A percentile compares a stretch with the other conserved stretches of the same genome.
Conservation (phyloP, 306 rosid species). For the Lupinus albus region DNA sequence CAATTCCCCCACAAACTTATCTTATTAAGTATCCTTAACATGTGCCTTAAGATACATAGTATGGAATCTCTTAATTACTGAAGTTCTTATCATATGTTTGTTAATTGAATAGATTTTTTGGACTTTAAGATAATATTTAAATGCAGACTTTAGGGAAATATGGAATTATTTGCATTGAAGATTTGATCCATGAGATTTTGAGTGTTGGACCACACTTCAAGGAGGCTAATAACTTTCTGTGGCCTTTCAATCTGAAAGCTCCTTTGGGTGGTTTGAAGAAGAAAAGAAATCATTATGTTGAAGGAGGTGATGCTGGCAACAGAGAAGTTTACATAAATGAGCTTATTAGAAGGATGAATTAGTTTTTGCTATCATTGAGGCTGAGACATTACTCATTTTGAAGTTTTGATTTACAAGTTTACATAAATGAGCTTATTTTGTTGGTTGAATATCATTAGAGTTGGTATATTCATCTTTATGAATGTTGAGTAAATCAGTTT, state of each 20-base stretch:
- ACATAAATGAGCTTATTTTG: too few species aligned
- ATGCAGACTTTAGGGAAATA: constrained; percentile 69
- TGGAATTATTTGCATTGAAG: constrained; percentile 73
- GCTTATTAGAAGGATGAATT: constrained; percentile 83
- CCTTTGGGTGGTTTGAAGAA: constrained; percentile 76
- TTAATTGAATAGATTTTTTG: too few species aligned
- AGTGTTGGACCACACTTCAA: constrained; percentile 82
- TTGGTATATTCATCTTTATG: too few species aligned
- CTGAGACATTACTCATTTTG: constrained; percentile 1
- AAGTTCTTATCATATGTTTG: too few species aligned
- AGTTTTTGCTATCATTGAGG: constrained; percentile 33
- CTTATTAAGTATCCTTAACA: too few species aligned
- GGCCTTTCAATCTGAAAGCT: constrained; percentile 87
- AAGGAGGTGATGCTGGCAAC: constrained; percentile 84
- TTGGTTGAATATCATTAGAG: too few species aligned
- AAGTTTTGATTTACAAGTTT: too few species aligned
- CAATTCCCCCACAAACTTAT: too few species aligned
- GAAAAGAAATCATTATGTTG: constrained; percentile 82
- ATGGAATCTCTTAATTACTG: too few species aligned
- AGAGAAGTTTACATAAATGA: constrained; percentile 68
- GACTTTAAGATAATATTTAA: too few species aligned
- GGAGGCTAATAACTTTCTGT: constrained; percentile 78
- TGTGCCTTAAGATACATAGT: too few species aligned
- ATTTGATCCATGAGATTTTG: constrained; percentile 73
- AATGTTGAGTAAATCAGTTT: too few species aligned